phyloP scores from a whole-genome alignment of 257 asterid genomes.

The Nicotiana benthamiana region DNA sequence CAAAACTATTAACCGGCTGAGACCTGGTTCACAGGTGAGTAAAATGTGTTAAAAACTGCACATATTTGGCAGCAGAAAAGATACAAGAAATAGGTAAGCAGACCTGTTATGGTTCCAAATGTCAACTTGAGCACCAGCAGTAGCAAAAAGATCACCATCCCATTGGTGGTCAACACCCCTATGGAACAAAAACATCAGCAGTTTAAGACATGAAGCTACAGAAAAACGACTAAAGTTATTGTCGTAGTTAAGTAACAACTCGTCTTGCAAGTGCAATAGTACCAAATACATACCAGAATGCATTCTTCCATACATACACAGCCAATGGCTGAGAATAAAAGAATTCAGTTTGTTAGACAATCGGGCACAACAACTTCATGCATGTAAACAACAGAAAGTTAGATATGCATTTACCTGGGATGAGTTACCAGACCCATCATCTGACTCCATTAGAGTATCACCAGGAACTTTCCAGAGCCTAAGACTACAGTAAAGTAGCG shows the following conservation, averaged over 20 bases:
- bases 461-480: conserved; percentile 81
- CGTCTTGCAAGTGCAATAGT: neutral
- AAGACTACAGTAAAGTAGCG: conserved; percentile 44
- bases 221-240: neutral
- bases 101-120: conserved; percentile 97
- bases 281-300: conserved; percentile 52
- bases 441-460: conserved; percentile 40
- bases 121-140: conserved; percentile 94
- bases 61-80: neutral
- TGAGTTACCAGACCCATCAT: conserved; percentile 27
- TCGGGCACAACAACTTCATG: neutral
- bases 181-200: conserved; percentile 10
- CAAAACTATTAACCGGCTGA: conserved; percentile 79
- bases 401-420: conserved; percentile 28
- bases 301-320: conserved; percentile 66
- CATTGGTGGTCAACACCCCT: conserved; percentile 97
- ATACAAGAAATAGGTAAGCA: neutral
- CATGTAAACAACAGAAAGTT: neutral
- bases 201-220: neutral
- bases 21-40: conserved; percentile 44
- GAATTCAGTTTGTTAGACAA: neutral
- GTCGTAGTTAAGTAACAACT: neutral
- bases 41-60: conserved; percentile 10
- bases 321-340: conserved; percentile 49
- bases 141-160: conserved; percentile 87